Evolutionary conservation across 148 eudicot genomes (phyloP).

Genomic region (Agrostemma githago): DNA sequence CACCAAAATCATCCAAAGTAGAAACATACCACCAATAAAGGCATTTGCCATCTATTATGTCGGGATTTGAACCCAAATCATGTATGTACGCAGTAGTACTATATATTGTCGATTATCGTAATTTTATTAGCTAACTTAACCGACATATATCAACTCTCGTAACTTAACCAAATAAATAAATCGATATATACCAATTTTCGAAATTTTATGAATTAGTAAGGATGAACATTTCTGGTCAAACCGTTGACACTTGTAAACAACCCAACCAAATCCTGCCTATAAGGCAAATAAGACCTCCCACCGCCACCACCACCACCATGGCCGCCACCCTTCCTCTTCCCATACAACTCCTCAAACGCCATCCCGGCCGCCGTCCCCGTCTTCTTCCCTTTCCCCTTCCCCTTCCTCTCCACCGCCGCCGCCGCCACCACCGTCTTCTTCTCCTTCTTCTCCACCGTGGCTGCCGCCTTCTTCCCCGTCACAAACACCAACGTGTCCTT

Average conservation of each 20-base stretch:
- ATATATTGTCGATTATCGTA: no score
- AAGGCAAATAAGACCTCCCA: conserved; percentile 64
- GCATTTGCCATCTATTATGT: no score
- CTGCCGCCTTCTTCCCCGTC: conserved; percentile 13
- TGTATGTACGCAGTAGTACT: no score
- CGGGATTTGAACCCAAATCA: no score
- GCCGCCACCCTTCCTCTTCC: conserved; percentile 24
- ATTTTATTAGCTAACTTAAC: no score
- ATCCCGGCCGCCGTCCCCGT: conserved; percentile 17
- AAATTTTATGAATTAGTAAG: conserved; percentile 35
- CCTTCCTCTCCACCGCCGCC: neutral
- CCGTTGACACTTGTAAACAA: conserved; percentile 73
- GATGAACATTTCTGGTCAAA: conserved; percentile 80
- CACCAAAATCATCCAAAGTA: no score
- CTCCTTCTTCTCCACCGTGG: conserved; percentile 11
- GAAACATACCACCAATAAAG: no score
- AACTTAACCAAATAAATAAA: neutral
- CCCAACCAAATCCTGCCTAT: conserved; percentile 48
- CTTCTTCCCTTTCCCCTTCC: conserved; percentile 12
- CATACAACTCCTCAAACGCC: conserved; percentile 59
- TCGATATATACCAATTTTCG: neutral
- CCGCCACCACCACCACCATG: conserved; percentile 39
- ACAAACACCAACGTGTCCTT: conserved; percentile 73
- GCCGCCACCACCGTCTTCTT: neutral
- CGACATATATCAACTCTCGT: no score